Evolutionary conservation across 495 filamentous ascomycete species (phyloP).

Genomic region (Xylaria grammica): DNA sequence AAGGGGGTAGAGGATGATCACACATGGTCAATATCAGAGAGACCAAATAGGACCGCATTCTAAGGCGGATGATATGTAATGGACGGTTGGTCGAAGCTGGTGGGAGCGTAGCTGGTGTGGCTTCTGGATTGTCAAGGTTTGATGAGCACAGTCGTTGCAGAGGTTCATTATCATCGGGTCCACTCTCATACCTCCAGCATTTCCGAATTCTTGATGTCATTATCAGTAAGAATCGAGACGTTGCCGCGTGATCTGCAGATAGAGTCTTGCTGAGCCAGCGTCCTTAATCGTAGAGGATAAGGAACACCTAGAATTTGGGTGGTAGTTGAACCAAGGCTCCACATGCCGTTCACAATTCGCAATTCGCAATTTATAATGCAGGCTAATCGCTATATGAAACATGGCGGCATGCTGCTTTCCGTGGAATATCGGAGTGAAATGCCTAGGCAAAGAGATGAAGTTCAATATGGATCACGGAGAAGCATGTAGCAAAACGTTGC

Average conservation of each 20-base stretch:
- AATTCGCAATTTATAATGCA: not conserved
- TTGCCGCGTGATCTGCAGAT: not conserved
- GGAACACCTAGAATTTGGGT: too few species aligned
- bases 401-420: not conserved
- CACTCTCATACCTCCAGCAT: constrained; percentile 11
- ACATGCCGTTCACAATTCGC: too few species aligned
- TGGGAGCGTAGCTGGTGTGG: not conserved
- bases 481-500: not conserved
- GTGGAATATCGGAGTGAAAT: not conserved
- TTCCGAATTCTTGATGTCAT: not conserved
- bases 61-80: not conserved
- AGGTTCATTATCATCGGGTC: not conserved
- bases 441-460: not conserved
- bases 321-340: not conserved
- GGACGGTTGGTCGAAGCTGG: not conserved
- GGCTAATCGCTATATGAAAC: not conserved
- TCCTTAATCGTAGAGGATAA: too few species aligned
- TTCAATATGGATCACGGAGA: not conserved
- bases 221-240: not conserved
- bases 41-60: not conserved
- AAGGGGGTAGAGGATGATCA: not conserved
- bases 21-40: not conserved
- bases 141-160: constrained; percentile 1
- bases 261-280: not conserved
- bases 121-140: constrained; percentile 4